Percentiles rank a stretch among this genome's conserved stretches.
These are phyloP conservation scores for Plantago lanceolata DNA, from an alignment of 305 asterid species.

Conservation along the genomic window DNA sequence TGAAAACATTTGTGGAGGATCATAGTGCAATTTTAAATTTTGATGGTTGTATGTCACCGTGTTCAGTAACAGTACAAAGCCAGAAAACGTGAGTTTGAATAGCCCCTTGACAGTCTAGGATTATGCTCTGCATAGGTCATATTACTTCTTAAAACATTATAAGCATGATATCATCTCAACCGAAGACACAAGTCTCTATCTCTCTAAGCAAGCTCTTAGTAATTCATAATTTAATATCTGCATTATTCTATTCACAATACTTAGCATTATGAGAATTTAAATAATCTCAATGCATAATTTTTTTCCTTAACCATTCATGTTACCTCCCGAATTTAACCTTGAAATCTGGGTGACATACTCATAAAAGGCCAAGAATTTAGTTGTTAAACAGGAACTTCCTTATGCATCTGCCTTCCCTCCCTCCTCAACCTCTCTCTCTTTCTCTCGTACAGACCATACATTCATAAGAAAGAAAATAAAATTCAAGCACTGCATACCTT, in stretches of 20 bases:
- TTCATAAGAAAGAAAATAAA: slow-evolving; percentile 20
- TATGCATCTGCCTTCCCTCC: not conserved
- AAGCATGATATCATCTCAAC: not conserved
- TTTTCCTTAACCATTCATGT: not conserved
- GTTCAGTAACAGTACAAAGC: not conserved
- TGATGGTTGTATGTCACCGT: not conserved
- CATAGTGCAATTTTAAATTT: not conserved
- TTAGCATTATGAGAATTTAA: not conserved
- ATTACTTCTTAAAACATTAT: no score
- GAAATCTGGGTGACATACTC: not conserved
- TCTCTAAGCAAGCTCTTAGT: no score
- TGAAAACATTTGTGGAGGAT: not conserved
- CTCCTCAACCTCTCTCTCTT: no score
- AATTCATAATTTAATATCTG: no score
- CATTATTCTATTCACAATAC: no score
- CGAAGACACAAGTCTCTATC: not conserved
- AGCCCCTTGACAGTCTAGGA: no score
- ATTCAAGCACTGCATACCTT: slow-evolving; percentile 49
- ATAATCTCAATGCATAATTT: not conserved
- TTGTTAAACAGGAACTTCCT: slow-evolving; percentile 15
- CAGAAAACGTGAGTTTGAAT: not conserved
- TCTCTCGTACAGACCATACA: slow-evolving; percentile 6
- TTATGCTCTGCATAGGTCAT: no score
- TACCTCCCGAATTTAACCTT: not conserved
- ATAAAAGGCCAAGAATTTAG: slow-evolving; percentile 14